These are phyloP conservation scores for Aureobasidium namibiae DNA, from an alignment of 2,329 filamentous ascomycete genomes.

Conservation along the genomic window DNA sequence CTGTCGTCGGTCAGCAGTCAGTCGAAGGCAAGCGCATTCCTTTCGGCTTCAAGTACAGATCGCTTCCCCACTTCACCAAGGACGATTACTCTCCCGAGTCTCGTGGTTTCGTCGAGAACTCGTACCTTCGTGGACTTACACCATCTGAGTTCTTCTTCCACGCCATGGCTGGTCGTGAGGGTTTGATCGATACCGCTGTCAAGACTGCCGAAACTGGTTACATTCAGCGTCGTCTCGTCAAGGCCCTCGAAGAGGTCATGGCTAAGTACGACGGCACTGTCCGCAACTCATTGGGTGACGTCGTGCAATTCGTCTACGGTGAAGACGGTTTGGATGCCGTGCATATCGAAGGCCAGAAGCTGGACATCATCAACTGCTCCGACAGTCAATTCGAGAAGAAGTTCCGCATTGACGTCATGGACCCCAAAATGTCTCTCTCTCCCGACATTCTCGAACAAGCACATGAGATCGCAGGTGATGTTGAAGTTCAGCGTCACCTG, in stretches of 20 bases:
- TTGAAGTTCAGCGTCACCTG: slow-evolving; percentile 76
- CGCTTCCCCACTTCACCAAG: slow-evolving; percentile 95
- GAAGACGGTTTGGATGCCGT: slow-evolving; percentile 94
- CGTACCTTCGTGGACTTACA: slow-evolving; percentile 89
- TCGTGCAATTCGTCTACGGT: slow-evolving; percentile 95
- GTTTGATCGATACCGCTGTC: slow-evolving; percentile 98
- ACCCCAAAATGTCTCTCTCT: slow-evolving; percentile 51
- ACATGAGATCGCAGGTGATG: slow-evolving; percentile 76
- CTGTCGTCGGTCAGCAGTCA: slow-evolving; percentile 93
- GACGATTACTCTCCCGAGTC: slow-evolving; percentile 98
- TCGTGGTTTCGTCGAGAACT: slow-evolving; percentile 97
- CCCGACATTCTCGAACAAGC: slow-evolving; percentile 75
- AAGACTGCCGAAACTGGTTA: slow-evolving; percentile 99
- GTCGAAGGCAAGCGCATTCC: slow-evolving; percentile 98
- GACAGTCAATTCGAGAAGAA: slow-evolving; percentile 68
- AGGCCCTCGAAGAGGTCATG: slow-evolving; percentile 95
- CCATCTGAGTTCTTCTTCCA: slow-evolving; percentile 99
- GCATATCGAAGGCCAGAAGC: slow-evolving; percentile 83
- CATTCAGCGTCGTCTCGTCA: slow-evolving; percentile 95
- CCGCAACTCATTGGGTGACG: slow-evolving; percentile 90
- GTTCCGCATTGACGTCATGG: slow-evolving; percentile 84
- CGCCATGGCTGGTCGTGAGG: slow-evolving; percentile 99
- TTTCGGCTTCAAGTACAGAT: slow-evolving; percentile 97
- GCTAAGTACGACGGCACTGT: slow-evolving; percentile 97
- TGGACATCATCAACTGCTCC: slow-evolving; percentile 79